A percentile compares a stretch with the other conserved stretches of the same genome.
These are phyloP conservation scores for Ampelomyces quisqualis DNA, from an alignment of 2,329 filamentous ascomycete species.

Conservation along the genomic window DNA sequence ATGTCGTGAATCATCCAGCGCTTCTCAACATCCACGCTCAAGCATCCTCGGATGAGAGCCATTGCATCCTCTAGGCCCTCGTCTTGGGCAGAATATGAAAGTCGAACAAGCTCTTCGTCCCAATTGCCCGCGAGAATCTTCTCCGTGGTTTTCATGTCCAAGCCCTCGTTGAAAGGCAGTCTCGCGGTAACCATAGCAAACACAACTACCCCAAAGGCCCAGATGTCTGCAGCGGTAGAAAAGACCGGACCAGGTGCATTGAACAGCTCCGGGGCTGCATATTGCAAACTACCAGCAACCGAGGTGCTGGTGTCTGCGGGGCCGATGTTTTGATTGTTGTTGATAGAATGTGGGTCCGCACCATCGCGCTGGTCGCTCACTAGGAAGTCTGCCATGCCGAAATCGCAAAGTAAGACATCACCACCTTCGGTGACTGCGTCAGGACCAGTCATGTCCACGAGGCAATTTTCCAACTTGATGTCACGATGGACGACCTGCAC, in stretches of 20 bases:
- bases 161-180: constrained; percentile 62
- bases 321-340: constrained; percentile 49
- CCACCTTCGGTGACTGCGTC: constrained; percentile 54
- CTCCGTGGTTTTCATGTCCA: constrained; percentile 59
- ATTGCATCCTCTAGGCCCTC: constrained; percentile 49
- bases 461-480: constrained; percentile 69
- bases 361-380: constrained; percentile 55
- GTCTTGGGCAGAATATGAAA: constrained; percentile 43
- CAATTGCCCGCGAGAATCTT: constrained; percentile 63
- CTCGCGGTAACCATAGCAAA: constrained; percentile 62
- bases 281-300: constrained; percentile 61
- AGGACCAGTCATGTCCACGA: constrained; percentile 57
- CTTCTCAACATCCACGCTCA: constrained; percentile 56
- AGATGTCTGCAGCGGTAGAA: constrained; percentile 63
- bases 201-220: constrained; percentile 66
- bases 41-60: constrained; percentile 60
- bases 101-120: constrained; percentile 54
- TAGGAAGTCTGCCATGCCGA: constrained; percentile 69
- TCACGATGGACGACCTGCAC: constrained; percentile 66
- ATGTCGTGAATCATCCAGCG: constrained; percentile 61
- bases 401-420: constrained; percentile 64
- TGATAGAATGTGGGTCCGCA: constrained; percentile 52
- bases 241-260: constrained; percentile 44
- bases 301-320: constrained; percentile 59
- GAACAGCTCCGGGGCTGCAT: constrained; percentile 54